Evolutionary conservation across 768 basidiomycete species (phyloP), one percentile per base, ranked within the genome.

Genomic region (Russula virescens): DNA sequence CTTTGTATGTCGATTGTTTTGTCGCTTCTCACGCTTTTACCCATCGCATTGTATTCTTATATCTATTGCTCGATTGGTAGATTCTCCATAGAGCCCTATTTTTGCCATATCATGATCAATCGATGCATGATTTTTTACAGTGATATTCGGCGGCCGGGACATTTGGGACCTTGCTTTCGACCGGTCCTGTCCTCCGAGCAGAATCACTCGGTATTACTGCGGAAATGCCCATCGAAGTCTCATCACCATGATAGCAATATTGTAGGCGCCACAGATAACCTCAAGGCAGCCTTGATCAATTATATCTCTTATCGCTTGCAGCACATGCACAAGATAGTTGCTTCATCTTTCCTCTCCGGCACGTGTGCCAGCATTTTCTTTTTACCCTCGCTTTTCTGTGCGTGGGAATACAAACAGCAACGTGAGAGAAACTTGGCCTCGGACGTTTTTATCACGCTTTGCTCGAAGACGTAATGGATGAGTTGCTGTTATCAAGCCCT

Each of bases 1-100:
- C 31, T 31, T 34, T 28, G 57, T 58, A 48, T 54, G 21, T 54
- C 51, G 25, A 40, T 19, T 47, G 52, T 47, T 63, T 40, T 63
- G 51, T 63, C 38, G 45, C 46, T 58, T 38, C 34, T 53, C 38
- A 61, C 21, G 21, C 42, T 51, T 38, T 58, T 31, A 40, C 56
- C 19, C 52, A 58, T 54, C 51, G 62, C 62, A 58, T 34, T 58
- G 62, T 63, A 63, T 63, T 42, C 40, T 63, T 40, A 63, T 63
- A 63, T 63, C 57, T 63, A 63, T 63, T 63, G 57, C 62, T 63
- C 28, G 51, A 47, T 63, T 63, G 62, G 35, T 58, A 46, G 26
- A 31, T 13, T 46, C 26, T 46, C 56, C 35, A 58, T 63, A 63
- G 62, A 58, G 57, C 55, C 6, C 28, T 42, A 53, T 43, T 28